Evolutionary conservation across 192 early-diverging fungal genomes (phyloP).

Genomic region (Linnemannia exigua): DNA sequence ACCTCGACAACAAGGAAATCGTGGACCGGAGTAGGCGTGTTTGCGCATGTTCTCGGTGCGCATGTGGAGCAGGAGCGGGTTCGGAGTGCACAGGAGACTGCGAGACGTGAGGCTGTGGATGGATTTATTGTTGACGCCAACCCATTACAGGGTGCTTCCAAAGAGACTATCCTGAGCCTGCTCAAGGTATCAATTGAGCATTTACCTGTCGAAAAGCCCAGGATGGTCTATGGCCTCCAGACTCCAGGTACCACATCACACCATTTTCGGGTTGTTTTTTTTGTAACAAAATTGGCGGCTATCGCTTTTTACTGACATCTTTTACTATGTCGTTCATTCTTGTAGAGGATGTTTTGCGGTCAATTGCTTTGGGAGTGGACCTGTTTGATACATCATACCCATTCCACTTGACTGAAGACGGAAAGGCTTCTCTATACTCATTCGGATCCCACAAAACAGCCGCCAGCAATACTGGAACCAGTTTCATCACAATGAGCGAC

Average conservation of each 20-base stretch:
- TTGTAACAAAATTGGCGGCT: no score
- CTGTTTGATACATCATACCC: constrained; percentile 82
- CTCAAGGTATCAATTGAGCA: constrained; percentile 62
- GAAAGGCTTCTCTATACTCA: constrained; percentile 72
- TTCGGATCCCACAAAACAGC: constrained; percentile 56
- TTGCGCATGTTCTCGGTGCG: constrained; percentile 65
- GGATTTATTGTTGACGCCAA: constrained; percentile 67
- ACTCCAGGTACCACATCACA: constrained; percentile 69
- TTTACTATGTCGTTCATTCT: not conserved
- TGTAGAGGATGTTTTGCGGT: constrained; percentile 66
- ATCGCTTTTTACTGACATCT: not conserved
- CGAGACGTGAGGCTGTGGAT: constrained; percentile 61
- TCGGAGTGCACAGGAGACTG: constrained; percentile 61
- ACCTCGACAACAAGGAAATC: not conserved
- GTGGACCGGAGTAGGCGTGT: constrained; percentile 54
- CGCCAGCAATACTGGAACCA: not conserved
- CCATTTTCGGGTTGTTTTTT: not conserved
- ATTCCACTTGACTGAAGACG: constrained; percentile 72
- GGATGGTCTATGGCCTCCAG: constrained; percentile 66
- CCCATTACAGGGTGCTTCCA: constrained; percentile 33
- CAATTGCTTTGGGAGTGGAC: constrained; percentile 72
- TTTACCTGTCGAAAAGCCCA: constrained; percentile 68
- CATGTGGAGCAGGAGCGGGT: constrained; percentile 61
- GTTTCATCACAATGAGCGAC: not conserved
- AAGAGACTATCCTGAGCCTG: constrained; percentile 49